phyloP scores from a whole-genome alignment of 2,329 filamentous ascomycete species.

The Trichoderma pleuroti region DNA sequence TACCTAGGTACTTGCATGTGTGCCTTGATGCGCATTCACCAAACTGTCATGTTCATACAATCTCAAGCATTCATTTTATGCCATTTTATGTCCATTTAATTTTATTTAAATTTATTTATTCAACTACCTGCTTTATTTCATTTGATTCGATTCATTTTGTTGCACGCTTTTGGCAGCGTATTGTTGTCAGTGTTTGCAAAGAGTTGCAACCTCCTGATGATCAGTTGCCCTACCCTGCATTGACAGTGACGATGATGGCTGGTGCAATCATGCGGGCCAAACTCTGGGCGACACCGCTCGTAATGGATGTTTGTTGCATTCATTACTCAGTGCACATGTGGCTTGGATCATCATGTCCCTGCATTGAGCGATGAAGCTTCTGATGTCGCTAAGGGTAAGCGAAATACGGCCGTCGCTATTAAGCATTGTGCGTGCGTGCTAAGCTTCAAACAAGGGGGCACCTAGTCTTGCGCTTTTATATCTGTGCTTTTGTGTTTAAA shows the following conservation, averaged over 20 bases:
- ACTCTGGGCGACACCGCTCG: not conserved
- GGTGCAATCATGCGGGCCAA: not conserved
- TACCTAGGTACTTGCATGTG: not conserved
- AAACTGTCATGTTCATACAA: not conserved
- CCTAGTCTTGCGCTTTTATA: not conserved
- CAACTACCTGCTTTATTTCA: not conserved
- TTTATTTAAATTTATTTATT: not conserved
- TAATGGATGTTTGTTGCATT: not conserved
- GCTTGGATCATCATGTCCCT: not conserved
- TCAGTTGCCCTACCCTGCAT: not conserved
- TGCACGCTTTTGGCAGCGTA: not conserved
- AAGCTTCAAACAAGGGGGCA: not conserved
- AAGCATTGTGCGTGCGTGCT: not conserved
- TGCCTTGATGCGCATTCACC: not conserved
- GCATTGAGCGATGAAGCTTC: not conserved
- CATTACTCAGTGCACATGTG: not conserved
- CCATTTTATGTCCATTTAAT: not conserved
- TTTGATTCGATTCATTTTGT: not conserved
- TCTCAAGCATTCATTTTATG: not conserved
- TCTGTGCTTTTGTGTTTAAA: not conserved
- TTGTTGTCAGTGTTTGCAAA: not conserved
- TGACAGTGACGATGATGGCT: not conserved
- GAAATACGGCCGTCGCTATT: slow-evolving; percentile 1
- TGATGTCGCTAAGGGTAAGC: slow-evolving; percentile 11
- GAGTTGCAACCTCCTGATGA: not conserved